Conservation (phyloP, 2,329 filamentous ascomycete genomes). For the Pestalotiopsis fici region DNA sequence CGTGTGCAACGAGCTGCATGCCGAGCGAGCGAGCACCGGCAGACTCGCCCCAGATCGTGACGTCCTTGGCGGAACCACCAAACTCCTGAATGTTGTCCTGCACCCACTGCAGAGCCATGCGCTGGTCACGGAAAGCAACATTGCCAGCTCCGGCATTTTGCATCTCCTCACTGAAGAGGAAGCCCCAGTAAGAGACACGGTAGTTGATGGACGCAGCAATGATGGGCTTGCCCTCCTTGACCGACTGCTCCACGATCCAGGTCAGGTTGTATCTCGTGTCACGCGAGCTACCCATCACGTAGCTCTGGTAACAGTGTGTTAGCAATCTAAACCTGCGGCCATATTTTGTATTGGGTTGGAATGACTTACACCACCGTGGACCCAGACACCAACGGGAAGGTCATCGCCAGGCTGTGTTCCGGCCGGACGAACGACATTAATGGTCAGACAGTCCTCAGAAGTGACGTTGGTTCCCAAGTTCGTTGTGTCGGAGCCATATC, state of each 20-base stretch:
- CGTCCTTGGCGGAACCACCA: conserved; percentile 45
- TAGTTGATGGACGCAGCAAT: conserved; percentile 54
- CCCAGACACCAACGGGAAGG: conserved; percentile 62
- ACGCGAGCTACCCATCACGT: conserved; percentile 24
- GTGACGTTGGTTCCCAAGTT: conserved; percentile 5
- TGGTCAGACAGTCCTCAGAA: conserved; percentile 60
- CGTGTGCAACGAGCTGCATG: conserved; percentile 52
- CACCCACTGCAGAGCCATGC: conserved; percentile 50
- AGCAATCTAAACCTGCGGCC: not conserved
- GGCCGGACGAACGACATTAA: conserved; percentile 60
- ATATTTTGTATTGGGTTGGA: not conserved
- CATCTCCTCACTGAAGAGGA: conserved; percentile 46
- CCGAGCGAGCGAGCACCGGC: conserved; percentile 52
- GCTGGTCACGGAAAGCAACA: conserved; percentile 51
- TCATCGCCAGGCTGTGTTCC: conserved; percentile 37
- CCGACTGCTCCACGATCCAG: conserved; percentile 33
- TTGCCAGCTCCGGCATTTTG: conserved; percentile 46
- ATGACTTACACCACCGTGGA: conserved; percentile 44
- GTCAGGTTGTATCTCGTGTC: conserved; percentile 59
- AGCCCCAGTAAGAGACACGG: conserved; percentile 52
- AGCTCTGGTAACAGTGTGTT: conserved; percentile 15
- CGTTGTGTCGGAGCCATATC: conserved; percentile 41
- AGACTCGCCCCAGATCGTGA: conserved; percentile 56
- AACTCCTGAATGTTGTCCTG: conserved; percentile 51
- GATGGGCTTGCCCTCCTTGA: conserved; percentile 47